These are phyloP conservation scores for Elymus sibiricus DNA, from an alignment of 176 grass and related monocot species.

Conservation along the genomic window DNA sequence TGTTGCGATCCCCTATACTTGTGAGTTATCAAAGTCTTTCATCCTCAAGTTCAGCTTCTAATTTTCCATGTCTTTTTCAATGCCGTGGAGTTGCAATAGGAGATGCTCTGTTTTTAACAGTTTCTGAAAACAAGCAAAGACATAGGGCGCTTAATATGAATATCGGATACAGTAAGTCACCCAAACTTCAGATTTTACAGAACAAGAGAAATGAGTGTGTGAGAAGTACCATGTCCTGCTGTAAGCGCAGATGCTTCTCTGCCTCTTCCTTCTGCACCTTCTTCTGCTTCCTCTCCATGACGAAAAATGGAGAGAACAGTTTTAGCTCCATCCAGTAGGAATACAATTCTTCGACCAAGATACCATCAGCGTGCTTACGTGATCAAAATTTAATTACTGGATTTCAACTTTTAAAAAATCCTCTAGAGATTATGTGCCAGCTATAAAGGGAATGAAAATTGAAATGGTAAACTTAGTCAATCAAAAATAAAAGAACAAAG, in stretches of 20 bases:
- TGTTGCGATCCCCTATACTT: no score
- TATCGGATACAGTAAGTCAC: not conserved
- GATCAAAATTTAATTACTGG: not conserved
- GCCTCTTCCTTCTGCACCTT: conserved; percentile 95
- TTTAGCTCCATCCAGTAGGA: not conserved
- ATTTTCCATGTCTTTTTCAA: conserved; percentile 74
- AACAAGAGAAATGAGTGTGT: not conserved
- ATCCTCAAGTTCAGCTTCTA: conserved; percentile 66
- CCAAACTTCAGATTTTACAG: not conserved
- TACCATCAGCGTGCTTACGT: not conserved
- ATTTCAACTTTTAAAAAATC: not conserved
- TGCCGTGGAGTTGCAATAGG: conserved; percentile 88
- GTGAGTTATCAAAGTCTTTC: conserved; percentile 61
- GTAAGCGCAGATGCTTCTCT: conserved; percentile 78
- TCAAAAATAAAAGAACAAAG: no score
- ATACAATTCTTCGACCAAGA: no score
- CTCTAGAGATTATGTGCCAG: not conserved
- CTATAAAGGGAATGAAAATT: no score
- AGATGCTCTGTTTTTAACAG: conserved; percentile 77
- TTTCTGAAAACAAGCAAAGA: conserved; percentile 52
- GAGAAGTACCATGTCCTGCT: conserved; percentile 64
- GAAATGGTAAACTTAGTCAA: no score
- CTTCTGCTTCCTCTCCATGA: conserved; percentile 97
- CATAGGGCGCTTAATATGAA: not conserved
- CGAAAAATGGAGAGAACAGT: not conserved